phyloP scores from a whole-genome alignment of 108 stramenopile species.

The Skeletonema tropicum region DNA sequence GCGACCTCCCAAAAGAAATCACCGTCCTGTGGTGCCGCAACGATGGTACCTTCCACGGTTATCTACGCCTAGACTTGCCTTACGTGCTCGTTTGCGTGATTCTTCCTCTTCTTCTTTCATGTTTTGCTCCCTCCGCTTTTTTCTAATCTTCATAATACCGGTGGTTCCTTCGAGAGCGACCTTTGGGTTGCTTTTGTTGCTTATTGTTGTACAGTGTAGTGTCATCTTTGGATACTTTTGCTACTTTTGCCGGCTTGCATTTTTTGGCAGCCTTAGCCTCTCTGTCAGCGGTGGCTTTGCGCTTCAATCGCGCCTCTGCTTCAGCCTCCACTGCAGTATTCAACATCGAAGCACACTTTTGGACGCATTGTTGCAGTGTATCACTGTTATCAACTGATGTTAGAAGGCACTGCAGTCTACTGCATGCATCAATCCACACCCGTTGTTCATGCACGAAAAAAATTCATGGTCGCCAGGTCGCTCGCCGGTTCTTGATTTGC shows the following conservation, averaged over 20 bases:
- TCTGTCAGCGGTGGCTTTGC: slow-evolving; percentile 12
- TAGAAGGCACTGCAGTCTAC: neutral
- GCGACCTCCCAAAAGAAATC: slow-evolving; percentile 57
- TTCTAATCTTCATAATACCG: slow-evolving; percentile 33
- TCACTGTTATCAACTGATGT: neutral
- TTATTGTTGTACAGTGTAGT: neutral
- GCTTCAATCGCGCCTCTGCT: slow-evolving; percentile 28
- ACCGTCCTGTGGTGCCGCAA: slow-evolving; percentile 10
- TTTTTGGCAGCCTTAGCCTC: slow-evolving; percentile 12
- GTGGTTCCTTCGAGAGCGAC: slow-evolving; percentile 13
- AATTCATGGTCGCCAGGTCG: too few species aligned
- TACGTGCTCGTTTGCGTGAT: slow-evolving; percentile 12
- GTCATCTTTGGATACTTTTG: slow-evolving; percentile 1
- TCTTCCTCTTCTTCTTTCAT: slow-evolving; percentile 15
- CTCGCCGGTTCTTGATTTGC: neutral
- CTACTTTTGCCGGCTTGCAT: slow-evolving; percentile 4
- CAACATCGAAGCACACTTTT: slow-evolving; percentile 41
- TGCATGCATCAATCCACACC: too few species aligned
- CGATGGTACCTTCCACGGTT: slow-evolving; percentile 22
- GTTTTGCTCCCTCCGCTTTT: slow-evolving; percentile 25
- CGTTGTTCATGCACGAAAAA: too few species aligned
- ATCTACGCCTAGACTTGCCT: slow-evolving; percentile 7
- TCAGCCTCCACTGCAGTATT: slow-evolving; percentile 32
- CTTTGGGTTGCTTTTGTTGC: neutral
- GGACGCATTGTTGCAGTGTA: neutral